These are phyloP conservation scores for Linnemannia hyalina DNA, from an alignment of 192 early-diverging fungal species.

Conservation along the genomic window DNA sequence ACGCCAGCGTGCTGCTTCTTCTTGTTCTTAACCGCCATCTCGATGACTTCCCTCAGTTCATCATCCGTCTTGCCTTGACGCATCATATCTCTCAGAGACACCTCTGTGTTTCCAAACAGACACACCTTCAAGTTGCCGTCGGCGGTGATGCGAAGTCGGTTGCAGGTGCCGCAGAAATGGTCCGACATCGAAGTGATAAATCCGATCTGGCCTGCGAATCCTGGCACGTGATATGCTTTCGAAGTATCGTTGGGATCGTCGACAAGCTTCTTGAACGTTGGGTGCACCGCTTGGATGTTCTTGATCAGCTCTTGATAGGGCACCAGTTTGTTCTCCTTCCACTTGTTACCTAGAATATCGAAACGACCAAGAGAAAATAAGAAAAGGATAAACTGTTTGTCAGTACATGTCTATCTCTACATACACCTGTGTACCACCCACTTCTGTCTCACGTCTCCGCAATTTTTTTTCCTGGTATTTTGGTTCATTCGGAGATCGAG, in stretches of 20 bases:
- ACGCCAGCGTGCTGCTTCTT: slow-evolving; percentile 96
- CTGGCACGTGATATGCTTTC: slow-evolving; percentile 83
- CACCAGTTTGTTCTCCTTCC: slow-evolving; percentile 87
- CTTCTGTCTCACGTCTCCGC: neutral
- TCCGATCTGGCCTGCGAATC: slow-evolving; percentile 90
- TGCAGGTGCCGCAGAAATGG: slow-evolving; percentile 96
- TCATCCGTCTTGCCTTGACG: slow-evolving; percentile 73
- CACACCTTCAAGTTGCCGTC: slow-evolving; percentile 96
- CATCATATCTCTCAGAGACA: slow-evolving; percentile 85
- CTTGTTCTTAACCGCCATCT: slow-evolving; percentile 87
- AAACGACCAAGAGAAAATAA: slow-evolving; percentile 1
- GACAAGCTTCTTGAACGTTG: slow-evolving; percentile 68
- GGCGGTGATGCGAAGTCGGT: slow-evolving; percentile 91
- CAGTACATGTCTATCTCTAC: neutral
- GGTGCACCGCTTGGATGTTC: slow-evolving; percentile 67
- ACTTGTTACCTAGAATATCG: slow-evolving; percentile 78
- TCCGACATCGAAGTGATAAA: slow-evolving; percentile 99
- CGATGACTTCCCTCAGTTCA: slow-evolving; percentile 79
- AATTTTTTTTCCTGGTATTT: neutral
- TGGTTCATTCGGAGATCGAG: neutral
- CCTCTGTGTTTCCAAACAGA: slow-evolving; percentile 93
- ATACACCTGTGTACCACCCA: neutral
- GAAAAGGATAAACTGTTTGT: neutral
- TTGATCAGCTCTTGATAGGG: slow-evolving; percentile 85
- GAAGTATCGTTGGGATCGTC: slow-evolving; percentile 91